Percentiles rank a stretch among this genome's conserved stretches.
These are phyloP conservation scores for Phytopythium litorale DNA, from an alignment of 352 stramenopile species.

Conservation along the genomic window DNA sequence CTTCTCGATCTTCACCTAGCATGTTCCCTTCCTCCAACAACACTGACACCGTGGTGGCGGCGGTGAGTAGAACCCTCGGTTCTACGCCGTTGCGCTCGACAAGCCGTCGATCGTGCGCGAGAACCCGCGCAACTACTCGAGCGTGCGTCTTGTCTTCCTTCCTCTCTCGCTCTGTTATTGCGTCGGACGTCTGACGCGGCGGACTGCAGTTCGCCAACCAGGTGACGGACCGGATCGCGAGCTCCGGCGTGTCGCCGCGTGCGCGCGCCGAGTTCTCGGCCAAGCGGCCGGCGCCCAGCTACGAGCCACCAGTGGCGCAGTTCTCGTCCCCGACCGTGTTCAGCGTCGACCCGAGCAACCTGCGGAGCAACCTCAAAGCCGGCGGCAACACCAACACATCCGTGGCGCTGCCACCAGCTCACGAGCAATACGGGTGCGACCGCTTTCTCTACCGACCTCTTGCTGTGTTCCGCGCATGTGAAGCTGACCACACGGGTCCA, in stretches of 20 bases:
- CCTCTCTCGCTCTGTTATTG: too few relatives aligned
- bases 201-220: slow-evolving; percentile 61
- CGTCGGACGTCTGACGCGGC: neutral
- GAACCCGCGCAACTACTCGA: slow-evolving; percentile 76
- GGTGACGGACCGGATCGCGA: slow-evolving; percentile 49
- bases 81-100: slow-evolving; percentile 56
- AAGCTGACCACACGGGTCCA: slow-evolving; percentile 9
- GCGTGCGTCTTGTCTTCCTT: slow-evolving; percentile 23
- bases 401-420: slow-evolving; percentile 11
- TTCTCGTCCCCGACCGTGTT: slow-evolving; percentile 43
- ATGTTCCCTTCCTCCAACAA: neutral
- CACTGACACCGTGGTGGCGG: neutral
- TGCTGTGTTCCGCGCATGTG: neutral
- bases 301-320: slow-evolving; percentile 30
- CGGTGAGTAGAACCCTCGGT: slow-evolving; percentile 53
- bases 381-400: neutral
- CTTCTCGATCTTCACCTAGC: neutral
- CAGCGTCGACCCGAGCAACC: slow-evolving; percentile 42
- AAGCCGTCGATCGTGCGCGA: slow-evolving; percentile 36
- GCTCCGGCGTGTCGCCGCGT: slow-evolving; percentile 42
- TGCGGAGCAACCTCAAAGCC: slow-evolving; percentile 14
- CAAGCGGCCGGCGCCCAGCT: slow-evolving; percentile 29
- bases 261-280: slow-evolving; percentile 51
- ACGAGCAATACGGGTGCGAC: slow-evolving; percentile 39
- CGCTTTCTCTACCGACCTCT: slow-evolving; percentile 2